Evolutionary conservation across 2,329 filamentous ascomycete species (phyloP).

Genomic region (Xylariaceae sp.): DNA sequence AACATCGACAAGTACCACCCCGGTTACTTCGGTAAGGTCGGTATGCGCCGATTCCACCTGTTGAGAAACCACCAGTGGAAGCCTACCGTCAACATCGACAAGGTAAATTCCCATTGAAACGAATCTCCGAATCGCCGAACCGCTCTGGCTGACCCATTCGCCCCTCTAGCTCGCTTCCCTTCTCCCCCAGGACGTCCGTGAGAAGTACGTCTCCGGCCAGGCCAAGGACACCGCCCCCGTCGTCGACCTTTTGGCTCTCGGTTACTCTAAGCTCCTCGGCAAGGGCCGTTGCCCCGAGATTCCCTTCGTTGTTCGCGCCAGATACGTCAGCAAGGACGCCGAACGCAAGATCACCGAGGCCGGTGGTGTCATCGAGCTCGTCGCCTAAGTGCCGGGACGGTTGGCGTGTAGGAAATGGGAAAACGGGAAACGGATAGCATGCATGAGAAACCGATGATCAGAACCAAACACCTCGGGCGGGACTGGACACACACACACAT

Average conservation of each 20-base stretch:
- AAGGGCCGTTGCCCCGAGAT: constrained; percentile 94
- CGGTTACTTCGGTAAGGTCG: constrained; percentile 99
- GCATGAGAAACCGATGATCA: constrained; percentile 17
- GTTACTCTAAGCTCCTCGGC: constrained; percentile 97
- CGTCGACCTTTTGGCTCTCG: constrained; percentile 93
- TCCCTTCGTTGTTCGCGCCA: constrained; percentile 87
- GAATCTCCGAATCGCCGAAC: neutral
- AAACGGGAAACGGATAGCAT: constrained; percentile 18
- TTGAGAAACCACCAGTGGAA: constrained; percentile 97
- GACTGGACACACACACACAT: constrained; percentile 1
- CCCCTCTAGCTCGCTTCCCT: constrained; percentile 81
- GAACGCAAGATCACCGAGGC: constrained; percentile 99
- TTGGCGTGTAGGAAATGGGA: constrained; percentile 10
- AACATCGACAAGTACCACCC: constrained; percentile 83
- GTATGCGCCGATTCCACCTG: constrained; percentile 97
- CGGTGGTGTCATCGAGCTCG: constrained; percentile 58
- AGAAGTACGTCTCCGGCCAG: constrained; percentile 75
- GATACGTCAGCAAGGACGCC: constrained; percentile 92
- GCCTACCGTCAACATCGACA: constrained; percentile 97
- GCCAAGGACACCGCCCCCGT: constrained; percentile 93
- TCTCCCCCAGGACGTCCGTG: constrained; percentile 86
- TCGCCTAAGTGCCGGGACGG: constrained; percentile 16
- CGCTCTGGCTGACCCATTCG: constrained; percentile 9
- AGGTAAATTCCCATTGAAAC: constrained; percentile 53
- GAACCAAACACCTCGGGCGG: constrained; percentile 10